Evolutionary conservation across 164 flowering plant genomes (phyloP).

Genomic region (Paratinospora sagittata): DNA sequence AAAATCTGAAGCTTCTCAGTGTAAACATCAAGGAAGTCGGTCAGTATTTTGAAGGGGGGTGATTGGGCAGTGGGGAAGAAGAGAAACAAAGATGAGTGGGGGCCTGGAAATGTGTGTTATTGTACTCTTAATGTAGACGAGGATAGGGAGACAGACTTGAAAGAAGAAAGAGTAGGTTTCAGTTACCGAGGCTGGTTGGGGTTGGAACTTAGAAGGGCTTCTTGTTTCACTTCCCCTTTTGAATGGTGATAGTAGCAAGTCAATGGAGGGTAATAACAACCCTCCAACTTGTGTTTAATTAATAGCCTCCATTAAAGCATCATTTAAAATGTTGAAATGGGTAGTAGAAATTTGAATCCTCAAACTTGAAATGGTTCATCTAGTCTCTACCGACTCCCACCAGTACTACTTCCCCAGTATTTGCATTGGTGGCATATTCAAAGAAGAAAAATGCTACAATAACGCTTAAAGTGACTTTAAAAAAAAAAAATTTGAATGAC

Average conservation of each 20-base stretch:
- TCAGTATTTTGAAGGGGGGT: background rate
- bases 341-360: too few relatives aligned
- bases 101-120: constrained; percentile 10
- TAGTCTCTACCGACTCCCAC: too few relatives aligned
- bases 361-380: background rate
- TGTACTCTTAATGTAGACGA: constrained; percentile 1
- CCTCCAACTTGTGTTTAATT: background rate
- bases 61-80: too few relatives aligned
- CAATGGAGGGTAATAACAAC: constrained; percentile 1
- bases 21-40: constrained; percentile 10
- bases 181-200: background rate
- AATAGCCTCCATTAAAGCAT: too few relatives aligned
- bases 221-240: background rate
- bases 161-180: constrained; percentile 6
- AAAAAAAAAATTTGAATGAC: too few relatives aligned
- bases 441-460: too few relatives aligned
- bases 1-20: constrained; percentile 5
- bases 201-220: background rate
- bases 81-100: background rate
- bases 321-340: too few relatives aligned
- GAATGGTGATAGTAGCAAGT: background rate
- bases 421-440: background rate
- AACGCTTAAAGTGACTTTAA: too few relatives aligned
- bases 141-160: background rate
- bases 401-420: background rate